Evolutionary conservation across 2,329 filamentous ascomycete species (phyloP), one percentile per base, ranked within the genome.

Genomic region (Diaporthe sp.): DNA sequence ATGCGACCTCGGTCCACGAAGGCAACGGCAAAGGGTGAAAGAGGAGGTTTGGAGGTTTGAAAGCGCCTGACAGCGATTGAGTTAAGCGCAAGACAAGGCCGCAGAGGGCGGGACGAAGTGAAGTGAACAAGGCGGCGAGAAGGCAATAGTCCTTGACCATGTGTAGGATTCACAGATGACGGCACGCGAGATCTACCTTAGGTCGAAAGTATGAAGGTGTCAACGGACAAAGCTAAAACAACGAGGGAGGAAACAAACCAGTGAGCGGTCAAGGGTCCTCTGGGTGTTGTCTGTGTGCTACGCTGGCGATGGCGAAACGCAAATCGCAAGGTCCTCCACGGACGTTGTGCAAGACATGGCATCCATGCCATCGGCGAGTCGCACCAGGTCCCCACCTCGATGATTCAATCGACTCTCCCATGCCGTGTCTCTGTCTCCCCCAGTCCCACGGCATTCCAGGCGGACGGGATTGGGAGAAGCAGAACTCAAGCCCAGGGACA

Each of bases 271-370:
- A 68, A 68, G 64, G 64, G 64, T 54, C 47, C 33, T 28, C 47
- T 52, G 47, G 64, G 64, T 54, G 13, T 28, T 40, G 45, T 38
- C 47, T 54, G 45, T 54, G 64, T 68, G 64, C 64, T 68, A 68
- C 64, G 30, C 54, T 68, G 64, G 64, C 47, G 64, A 68, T 68
- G 64, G 64, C 64, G 64, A 68, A 68, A 68, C 64, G 64, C 64
- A 68, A 54, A 68, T 68, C 64, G 64, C 64, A 68, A 68, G 47
- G 64, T 54, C 33, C 47, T 54, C 45, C 47, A 40, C 64, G 64
- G 64, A 40, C 33, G 64, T 38, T 13, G 33, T n/a, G n/a, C 64
- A 68, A 54, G 64, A 68, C 64, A 68, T 68, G 64, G 64, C 33
- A 68, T 54, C 64, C 64, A 68, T 68, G 64, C 35, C 47, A 54